Evolutionary conservation across 805 yeast species (phyloP), one percentile per base, ranked within the genome.

Genomic region (Teunomyces stri): DNA sequence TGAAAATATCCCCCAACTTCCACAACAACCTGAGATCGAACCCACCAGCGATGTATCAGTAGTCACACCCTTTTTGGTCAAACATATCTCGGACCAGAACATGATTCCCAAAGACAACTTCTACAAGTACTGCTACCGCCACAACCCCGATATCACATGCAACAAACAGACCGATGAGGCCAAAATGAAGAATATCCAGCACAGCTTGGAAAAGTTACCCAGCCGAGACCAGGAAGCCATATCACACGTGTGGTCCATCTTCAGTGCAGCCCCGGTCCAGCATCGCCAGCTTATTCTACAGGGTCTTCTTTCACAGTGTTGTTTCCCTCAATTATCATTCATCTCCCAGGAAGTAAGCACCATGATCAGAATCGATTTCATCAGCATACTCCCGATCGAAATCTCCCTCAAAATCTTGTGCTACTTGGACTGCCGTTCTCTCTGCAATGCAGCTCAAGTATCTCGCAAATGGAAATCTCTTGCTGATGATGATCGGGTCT

Each of bases 401-500:
- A 70, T 94, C 40, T 79, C 96, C 1, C 76, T 90, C 53, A 90
- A 89, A 64, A 84, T 94, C 27, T 70, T 94, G 40, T 87, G 96
- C 58, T 92, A 88, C 63, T 70, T 94, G 51, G 99, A 94, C 64
- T 92, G 98, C 67, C 85, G 83, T 44, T 88, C 96, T n/a, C 76
- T 94, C 39, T 91, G 97, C 65, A 84, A 81, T 54, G 97, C 98
- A 0, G 96, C 97, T 0, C 95, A 87, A 68, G 99, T 94, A 2
- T 86, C 91, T 28, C 80, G 82, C 45, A 81, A 79, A 44, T 94
- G 99, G 99, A 84, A 88, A 62, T 71, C 72, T 47, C 71, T 94
- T 49, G 98, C 99, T 1, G 97, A 94, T 65, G 97, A 92, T 62
- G 98, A 94, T 61, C 71, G 95, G 43, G 97, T 94, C 2, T 94